Evolutionary conservation across 2,329 filamentous ascomycete species (phyloP), one percentile per base, ranked within the genome.

Genomic region (Paramyrothecium roridum): DNA sequence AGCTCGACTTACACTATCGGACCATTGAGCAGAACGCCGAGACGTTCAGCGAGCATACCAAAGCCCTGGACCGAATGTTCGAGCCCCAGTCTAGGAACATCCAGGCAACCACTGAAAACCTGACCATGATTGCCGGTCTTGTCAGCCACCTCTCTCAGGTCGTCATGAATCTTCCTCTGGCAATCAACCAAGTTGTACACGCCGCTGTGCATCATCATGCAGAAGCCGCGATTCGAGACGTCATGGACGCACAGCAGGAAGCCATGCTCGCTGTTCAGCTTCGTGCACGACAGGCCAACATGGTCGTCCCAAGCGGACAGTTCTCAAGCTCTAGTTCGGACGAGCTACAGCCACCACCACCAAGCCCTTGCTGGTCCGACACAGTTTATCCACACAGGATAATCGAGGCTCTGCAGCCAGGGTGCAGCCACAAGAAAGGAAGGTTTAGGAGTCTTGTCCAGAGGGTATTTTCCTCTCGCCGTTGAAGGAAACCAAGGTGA

Each of bases 1-100:
- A 68, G 43, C 58, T 69, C n/a, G 61, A 68, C 16, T 46, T 65
- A 4, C 63, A 69, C 13, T 62, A 58, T 4, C 54, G 48, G 2
- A 56, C 57, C 2, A 56, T 67, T 33, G 54, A 62, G 30, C 59
- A 62, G 11, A 57, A 65, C 13, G 54, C 56, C 1, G 57, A 63
- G 2, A 50, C 54, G 10, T 51, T 62, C 43, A 51, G 60, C 11
- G 52, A 51, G 2, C 60, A 63, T 3, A 53, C 62, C 3, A 52
- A 57, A 1, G 53, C 62, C 0, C 48, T 67, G 30, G 56, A 64
- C 52, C 52, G 48, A 11, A 54, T 69, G 21, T 54, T 64, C 4
- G 59, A 61, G 22, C 57, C 58, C 17, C 60, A 61, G n/a, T 30
- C 56, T 51, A 40, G 58, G 52, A 16, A 60, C 60, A 19, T 57